Evolutionary conservation across 2,329 filamentous ascomycete genomes (phyloP).

Genomic region (Aspergillus thermomutatus): DNA sequence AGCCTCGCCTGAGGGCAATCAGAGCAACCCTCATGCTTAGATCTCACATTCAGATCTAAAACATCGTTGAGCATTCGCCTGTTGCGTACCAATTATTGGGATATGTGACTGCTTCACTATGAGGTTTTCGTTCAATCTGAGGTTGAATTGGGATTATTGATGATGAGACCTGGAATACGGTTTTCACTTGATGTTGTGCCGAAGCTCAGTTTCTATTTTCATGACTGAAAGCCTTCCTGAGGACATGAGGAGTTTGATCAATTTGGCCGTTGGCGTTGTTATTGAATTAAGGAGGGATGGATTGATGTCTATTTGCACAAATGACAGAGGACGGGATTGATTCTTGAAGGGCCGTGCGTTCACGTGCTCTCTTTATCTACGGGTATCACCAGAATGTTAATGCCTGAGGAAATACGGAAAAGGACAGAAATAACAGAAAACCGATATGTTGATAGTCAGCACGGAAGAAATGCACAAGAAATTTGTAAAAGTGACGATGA

Average conservation of each 20-base stretch:
- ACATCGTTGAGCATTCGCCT: background rate
- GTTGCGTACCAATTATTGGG: background rate
- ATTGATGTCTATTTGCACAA: background rate
- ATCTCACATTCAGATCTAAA: background rate
- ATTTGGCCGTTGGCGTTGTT: background rate
- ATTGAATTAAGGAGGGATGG: background rate
- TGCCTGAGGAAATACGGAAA: background rate
- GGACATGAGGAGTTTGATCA: background rate
- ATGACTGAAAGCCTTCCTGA: background rate
- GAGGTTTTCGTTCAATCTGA: background rate
- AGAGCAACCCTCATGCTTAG: background rate
- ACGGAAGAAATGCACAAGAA: background rate
- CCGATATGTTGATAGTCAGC: background rate
- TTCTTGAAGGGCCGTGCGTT: background rate
- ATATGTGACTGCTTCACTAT: background rate
- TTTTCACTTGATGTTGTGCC: background rate
- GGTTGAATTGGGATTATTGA: background rate
- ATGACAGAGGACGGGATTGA: background rate
- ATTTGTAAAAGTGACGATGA: slow-evolving; percentile 4
- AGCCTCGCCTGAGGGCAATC: background rate
- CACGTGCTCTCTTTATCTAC: background rate
- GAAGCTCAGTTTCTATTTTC: background rate
- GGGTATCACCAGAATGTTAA: background rate
- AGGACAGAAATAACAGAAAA: background rate
- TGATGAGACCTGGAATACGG: background rate